Evolutionary conservation across 805 yeast genomes (phyloP).

Genomic region (Teunomyces gatunensis): DNA sequence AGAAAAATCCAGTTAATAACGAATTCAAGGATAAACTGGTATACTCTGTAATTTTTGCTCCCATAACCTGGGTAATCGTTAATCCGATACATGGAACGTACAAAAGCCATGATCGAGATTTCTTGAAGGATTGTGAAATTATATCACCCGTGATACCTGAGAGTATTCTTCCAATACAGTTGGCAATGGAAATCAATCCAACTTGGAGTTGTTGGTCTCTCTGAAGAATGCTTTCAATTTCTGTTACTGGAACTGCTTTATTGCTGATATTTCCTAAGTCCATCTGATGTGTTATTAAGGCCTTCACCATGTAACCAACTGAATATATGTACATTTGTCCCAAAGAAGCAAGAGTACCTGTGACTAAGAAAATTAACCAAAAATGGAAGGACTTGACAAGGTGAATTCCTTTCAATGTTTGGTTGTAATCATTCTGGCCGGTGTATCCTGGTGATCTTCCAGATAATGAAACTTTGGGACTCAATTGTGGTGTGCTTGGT

Average conservation of each 20-base stretch:
- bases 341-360: constrained; percentile 40
- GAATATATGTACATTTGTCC: constrained; percentile 49
- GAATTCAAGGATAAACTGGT: constrained; percentile 49
- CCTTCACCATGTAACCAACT: constrained; percentile 46
- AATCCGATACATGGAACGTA: constrained; percentile 51
- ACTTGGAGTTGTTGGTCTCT: constrained; percentile 69
- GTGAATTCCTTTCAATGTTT: constrained; percentile 10
- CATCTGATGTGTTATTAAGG: constrained; percentile 23
- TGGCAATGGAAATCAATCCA: constrained; percentile 63
- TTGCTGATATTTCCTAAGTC: background rate
- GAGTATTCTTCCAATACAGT: constrained; percentile 62
- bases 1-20: constrained; percentile 61
- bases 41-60: constrained; percentile 32
- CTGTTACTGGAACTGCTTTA: constrained; percentile 4
- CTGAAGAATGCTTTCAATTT: constrained; percentile 40
- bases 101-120: constrained; percentile 54
- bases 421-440: background rate
- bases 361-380: constrained; percentile 38
- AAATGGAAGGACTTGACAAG: constrained; percentile 26
- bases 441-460: constrained; percentile 7
- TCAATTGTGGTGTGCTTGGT: constrained; percentile 9
- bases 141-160: constrained; percentile 67
- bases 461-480: constrained; percentile 3
- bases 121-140: constrained; percentile 43
- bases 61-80: constrained; percentile 50